A percentile compares a stretch with the other conserved stretches of the same genome.
These are phyloP conservation scores for Mortierella antarctica DNA, from an alignment of 192 early-diverging fungal genomes.

Conservation along the genomic window DNA sequence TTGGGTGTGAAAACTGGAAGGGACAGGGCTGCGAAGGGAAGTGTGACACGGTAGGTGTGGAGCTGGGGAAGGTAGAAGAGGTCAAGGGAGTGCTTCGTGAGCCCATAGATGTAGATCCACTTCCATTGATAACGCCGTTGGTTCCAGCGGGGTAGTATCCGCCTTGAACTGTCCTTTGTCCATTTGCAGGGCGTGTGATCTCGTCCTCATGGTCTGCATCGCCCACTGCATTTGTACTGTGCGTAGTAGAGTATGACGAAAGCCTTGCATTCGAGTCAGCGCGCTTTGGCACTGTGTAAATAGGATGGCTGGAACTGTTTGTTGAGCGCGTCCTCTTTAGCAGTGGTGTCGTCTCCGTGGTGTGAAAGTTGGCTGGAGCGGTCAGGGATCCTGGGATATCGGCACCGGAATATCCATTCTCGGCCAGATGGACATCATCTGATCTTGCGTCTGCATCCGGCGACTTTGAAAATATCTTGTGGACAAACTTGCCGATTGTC, in stretches of 20 bases:
- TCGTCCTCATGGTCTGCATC: neutral
- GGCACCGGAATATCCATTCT: constrained; percentile 6
- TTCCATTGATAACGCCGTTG: neutral
- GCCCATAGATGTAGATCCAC: neutral
- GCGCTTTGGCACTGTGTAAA: constrained; percentile 12
- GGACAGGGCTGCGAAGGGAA: constrained; percentile 46
- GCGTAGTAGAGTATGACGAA: constrained; percentile 28
- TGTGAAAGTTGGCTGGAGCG: constrained; percentile 34
- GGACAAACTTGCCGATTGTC: constrained; percentile 41
- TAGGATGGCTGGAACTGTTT: constrained; percentile 3
- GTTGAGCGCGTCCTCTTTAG: constrained; percentile 13
- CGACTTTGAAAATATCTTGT: constrained; percentile 45
- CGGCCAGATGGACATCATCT: neutral
- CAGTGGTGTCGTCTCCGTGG: constrained; percentile 35
- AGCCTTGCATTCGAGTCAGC: constrained; percentile 11
- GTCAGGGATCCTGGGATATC: constrained; percentile 38
- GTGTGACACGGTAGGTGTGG: neutral
- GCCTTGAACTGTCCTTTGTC: neutral
- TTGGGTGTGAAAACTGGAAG: constrained; percentile 47
- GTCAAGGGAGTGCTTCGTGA: neutral
- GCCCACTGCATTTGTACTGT: constrained; percentile 1
- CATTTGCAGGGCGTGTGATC: neutral
- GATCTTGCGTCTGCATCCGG: constrained; percentile 6
- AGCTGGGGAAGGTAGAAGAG: neutral
- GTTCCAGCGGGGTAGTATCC: neutral